These are phyloP conservation scores for Coemansia sp. DNA, from an alignment of 192 early-diverging fungal species.

Conservation along the genomic window DNA sequence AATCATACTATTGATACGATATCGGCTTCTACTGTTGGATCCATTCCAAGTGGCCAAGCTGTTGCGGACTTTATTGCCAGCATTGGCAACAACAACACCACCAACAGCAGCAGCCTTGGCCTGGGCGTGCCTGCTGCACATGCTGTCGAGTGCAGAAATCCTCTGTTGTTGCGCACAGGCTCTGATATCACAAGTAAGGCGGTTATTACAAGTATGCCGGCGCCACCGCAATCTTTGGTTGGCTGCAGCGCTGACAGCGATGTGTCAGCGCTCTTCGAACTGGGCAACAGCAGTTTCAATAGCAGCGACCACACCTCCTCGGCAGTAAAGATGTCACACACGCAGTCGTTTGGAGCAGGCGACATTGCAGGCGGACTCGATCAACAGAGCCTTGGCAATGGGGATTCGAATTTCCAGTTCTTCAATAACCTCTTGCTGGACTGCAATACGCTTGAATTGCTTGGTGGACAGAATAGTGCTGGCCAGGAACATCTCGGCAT, in stretches of 20 bases:
- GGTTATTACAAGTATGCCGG: constrained; percentile 7
- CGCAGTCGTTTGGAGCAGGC: neutral
- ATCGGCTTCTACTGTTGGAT: neutral
- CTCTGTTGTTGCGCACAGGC: neutral
- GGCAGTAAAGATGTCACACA: neutral
- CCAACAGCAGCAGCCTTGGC: neutral
- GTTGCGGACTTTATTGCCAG: constrained; percentile 3
- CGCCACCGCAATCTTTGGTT: neutral
- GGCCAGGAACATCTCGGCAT: neutral
- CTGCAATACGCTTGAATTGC: constrained; percentile 21
- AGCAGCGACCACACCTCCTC: neutral
- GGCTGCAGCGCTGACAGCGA: neutral
- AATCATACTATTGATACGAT: neutral
- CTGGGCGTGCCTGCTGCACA: neutral
- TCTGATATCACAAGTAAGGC: neutral
- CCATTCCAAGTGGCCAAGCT: neutral
- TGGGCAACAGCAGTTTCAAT: neutral
- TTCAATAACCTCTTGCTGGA: constrained; percentile 36
- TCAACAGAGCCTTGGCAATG: neutral
- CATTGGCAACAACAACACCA: neutral
- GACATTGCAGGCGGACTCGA: neutral
- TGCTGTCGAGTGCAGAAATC: neutral
- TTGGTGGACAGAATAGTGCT: neutral
- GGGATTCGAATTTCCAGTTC: constrained; percentile 26
- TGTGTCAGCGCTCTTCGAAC: neutral